A percentile compares a stretch with the other conserved stretches of the same genome.
Evolutionary conservation across 352 stramenopile genomes (phyloP).

Genomic region (Aphanomyces cochlioides): DNA sequence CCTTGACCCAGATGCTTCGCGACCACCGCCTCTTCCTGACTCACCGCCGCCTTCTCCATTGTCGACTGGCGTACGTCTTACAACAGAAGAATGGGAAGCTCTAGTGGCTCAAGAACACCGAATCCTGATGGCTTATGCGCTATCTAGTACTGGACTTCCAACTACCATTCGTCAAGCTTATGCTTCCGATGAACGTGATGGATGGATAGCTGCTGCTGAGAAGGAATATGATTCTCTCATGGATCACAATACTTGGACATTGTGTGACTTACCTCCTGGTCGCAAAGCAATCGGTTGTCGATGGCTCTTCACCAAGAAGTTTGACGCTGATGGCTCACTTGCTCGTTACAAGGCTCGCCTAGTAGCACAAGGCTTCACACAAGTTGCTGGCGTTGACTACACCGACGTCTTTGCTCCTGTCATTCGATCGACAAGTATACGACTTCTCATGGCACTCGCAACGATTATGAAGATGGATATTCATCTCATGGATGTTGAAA

Average conservation of each 20-base stretch:
- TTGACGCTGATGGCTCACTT: slow-evolving; percentile 16
- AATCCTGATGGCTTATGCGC: neutral
- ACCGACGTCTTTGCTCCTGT: slow-evolving; percentile 33
- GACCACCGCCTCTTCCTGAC: neutral
- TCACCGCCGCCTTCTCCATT: too few species aligned
- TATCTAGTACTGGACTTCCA: slow-evolving; percentile 4
- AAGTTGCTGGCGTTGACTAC: slow-evolving; percentile 22
- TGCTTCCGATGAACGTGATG: slow-evolving; percentile 24
- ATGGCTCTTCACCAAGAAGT: slow-evolving; percentile 28
- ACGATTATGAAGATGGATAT: neutral
- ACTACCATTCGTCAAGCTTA: slow-evolving; percentile 3
- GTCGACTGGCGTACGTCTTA: neutral
- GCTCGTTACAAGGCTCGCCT: slow-evolving; percentile 28
- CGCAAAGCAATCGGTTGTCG: slow-evolving; percentile 19
- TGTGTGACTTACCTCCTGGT: slow-evolving; percentile 19
- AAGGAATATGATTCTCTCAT: slow-evolving; percentile 21
- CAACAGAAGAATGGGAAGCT: neutral
- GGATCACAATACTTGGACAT: slow-evolving; percentile 18
- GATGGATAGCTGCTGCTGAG: neutral
- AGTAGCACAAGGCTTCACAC: slow-evolving; percentile 29
- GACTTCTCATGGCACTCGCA: slow-evolving; percentile 14
- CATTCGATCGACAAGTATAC: neutral
- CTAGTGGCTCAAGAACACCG: neutral
- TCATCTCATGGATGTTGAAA: neutral
- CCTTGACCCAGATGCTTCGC: neutral